Conservation (phyloP, 169 alveolate species). For the Cryptosporidium viatorum region DNA sequence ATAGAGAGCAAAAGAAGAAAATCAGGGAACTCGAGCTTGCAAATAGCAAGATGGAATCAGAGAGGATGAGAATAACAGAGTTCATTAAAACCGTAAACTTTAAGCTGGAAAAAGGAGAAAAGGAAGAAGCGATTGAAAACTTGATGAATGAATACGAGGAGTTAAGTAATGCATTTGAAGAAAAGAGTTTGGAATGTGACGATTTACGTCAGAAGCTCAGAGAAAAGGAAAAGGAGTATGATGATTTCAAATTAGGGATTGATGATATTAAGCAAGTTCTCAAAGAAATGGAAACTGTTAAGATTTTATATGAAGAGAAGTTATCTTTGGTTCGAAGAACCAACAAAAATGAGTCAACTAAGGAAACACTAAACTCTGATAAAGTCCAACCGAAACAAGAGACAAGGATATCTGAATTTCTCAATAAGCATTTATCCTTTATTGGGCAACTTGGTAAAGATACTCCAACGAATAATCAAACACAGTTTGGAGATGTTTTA, state of each 20-base stretch:
- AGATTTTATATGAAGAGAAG: conserved; percentile 50
- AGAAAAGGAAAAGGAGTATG: conserved; percentile 28
- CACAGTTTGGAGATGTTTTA: neutral
- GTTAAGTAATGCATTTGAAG: conserved; percentile 73
- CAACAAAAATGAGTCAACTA: neutral
- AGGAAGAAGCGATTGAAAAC: conserved; percentile 15
- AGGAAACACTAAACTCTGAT: neutral
- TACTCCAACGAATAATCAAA: neutral
- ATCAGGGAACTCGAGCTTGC: conserved; percentile 14
- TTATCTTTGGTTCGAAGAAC: conserved; percentile 35
- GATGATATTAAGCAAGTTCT: conserved; percentile 16
- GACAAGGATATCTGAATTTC: neutral
- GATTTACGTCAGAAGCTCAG: neutral
- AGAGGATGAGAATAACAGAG: neutral
- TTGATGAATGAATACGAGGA: conserved; percentile 68
- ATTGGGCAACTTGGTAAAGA: neutral
- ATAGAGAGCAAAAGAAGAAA: conserved; percentile 27
- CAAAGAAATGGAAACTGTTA: conserved; percentile 35
- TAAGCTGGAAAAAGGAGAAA: neutral
- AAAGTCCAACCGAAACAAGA: neutral
- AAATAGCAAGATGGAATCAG: conserved; percentile 1
- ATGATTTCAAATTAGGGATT: conserved; percentile 16
- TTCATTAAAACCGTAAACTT: neutral
- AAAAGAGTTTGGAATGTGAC: conserved; percentile 65
- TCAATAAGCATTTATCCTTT: neutral